A percentile compares a stretch with the other conserved stretches of the same genome.
These are phyloP conservation scores for Grosmannia serpens DNA, from an alignment of 2,329 filamentous ascomycete species.

Conservation along the genomic window DNA sequence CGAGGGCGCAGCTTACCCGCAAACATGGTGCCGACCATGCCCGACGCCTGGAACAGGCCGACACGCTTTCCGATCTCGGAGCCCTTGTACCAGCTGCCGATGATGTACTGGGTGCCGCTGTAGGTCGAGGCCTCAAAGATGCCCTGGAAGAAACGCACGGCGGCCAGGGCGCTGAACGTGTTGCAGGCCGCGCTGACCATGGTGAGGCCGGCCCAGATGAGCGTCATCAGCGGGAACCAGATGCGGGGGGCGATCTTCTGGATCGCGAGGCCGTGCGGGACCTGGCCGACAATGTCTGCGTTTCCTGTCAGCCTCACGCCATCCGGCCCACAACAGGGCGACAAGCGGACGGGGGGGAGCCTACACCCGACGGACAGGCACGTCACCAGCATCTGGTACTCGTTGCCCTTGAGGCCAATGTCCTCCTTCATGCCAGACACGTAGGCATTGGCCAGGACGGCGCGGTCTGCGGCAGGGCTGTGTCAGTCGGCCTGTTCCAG, in stretches of 20 bases:
- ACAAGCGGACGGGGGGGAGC: not conserved
- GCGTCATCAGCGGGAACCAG: constrained; percentile 52
- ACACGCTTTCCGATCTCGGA: constrained; percentile 47
- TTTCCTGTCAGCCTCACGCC: constrained; percentile 1
- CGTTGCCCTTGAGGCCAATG: not conserved
- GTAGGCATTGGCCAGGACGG: not conserved
- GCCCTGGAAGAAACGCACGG: constrained; percentile 43
- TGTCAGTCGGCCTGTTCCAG: too few relatives aligned
- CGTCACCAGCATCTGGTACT: not conserved
- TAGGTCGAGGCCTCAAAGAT: constrained; percentile 45
- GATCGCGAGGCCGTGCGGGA: constrained; percentile 48
- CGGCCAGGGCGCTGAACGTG: constrained; percentile 42
- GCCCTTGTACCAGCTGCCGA: constrained; percentile 48
- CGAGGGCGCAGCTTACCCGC: constrained; percentile 24
- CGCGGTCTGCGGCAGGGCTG: not conserved
- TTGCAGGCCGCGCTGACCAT: constrained; percentile 44
- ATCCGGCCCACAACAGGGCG: too few relatives aligned
- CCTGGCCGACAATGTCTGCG: constrained; percentile 39
- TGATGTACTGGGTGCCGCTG: constrained; percentile 44
- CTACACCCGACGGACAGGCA: not conserved
- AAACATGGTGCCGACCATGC: constrained; percentile 48
- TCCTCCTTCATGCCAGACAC: not conserved
- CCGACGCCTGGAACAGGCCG: constrained; percentile 48
- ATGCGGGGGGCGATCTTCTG: constrained; percentile 51
- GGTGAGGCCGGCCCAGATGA: constrained; percentile 51